phyloP scores from a whole-genome alignment of 176 grass and related monocot genomes.

The Aegilops speltoides region DNA sequence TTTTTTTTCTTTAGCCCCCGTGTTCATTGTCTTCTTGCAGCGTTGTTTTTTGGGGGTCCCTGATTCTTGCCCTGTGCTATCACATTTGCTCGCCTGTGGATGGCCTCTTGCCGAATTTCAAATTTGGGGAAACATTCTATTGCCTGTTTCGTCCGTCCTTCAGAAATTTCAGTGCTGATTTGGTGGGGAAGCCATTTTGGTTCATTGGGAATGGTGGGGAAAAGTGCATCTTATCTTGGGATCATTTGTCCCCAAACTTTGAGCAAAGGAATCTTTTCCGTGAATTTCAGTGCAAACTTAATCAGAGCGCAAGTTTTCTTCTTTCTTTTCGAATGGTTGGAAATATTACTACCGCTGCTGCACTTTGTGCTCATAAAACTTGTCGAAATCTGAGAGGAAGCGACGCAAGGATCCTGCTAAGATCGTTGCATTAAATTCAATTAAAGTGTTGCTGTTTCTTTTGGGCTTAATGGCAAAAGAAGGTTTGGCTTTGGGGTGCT shows the following conservation, averaged over 20 bases:
- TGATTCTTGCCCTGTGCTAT: neutral
- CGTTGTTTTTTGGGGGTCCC: neutral
- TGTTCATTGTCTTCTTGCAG: neutral
- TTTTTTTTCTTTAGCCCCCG: neutral
- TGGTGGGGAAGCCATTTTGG: neutral
- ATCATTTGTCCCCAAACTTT: neutral
- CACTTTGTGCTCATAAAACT: neutral
- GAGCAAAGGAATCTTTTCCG: neutral
- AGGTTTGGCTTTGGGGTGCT: neutral
- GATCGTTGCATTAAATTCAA: neutral
- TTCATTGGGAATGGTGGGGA: neutral
- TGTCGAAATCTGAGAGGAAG: neutral
- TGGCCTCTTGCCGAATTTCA: neutral
- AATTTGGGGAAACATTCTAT: neutral
- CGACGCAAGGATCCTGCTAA: neutral
- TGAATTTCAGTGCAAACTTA: neutral
- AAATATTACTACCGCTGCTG: neutral
- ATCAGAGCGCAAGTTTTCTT: neutral
- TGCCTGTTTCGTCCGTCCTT: neutral
- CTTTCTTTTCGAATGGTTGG: neutral
- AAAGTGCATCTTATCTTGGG: slow-evolving; percentile 6
- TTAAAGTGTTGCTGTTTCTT: neutral
- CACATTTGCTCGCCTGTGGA: neutral
- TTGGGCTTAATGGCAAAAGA: neutral
- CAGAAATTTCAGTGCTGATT: slow-evolving; percentile 11